Base-by-base conservation (phyloP, 352 stramenopile species). In the Pythium brassicae region DNA sequence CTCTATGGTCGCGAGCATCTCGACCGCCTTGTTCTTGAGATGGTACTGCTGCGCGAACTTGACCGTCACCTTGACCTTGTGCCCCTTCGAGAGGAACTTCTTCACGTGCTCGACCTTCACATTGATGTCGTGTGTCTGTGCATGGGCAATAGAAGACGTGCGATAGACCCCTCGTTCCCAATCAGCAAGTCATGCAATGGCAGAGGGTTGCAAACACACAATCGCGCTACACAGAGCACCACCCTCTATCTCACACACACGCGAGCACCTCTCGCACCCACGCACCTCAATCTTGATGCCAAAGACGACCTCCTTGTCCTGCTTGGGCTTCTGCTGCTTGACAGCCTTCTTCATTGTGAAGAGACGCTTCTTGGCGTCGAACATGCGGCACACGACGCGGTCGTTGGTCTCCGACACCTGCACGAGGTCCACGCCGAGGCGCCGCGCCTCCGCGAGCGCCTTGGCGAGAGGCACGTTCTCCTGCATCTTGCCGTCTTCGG, bases 31-130 rank as follows among this genome's bases (percentile, higher is more conserved):
- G 27, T 62, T 35, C 59, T 86, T 84, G 23, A 89, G 64, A 47
- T 88, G 74, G 57, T 78, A 82, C 20, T 83, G 68, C 26, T 75
- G 68, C 14, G 59, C 67, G 51, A 86, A 92, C 59, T 86, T 87
- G 65, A 89, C 62, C 19, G 75, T 83, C 19, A 88, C 66, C 62
- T 89, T 89, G 35, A 92, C 81, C 57, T 89, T 89, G 69, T 92
- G 81, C n/a, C 75, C 81, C 60, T 89, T 89, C 56, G 49, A 53
- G 34, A 92, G 60, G 50, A 89, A 89, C 50, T 74, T 70, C 55
- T 76, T 85, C 37, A 87, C 49, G 29, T 89, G 78, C 3, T 87
- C 66, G 17, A 82, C 74, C 65, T 92, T 92, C 47, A 83, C 72
- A 40, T 83, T 77, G 58, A 89, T 66, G 53, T 92, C 82, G 49